Conservation (phyloP, 1,284 basidiomycete genomes). For the Pholiota adiposa region DNA sequence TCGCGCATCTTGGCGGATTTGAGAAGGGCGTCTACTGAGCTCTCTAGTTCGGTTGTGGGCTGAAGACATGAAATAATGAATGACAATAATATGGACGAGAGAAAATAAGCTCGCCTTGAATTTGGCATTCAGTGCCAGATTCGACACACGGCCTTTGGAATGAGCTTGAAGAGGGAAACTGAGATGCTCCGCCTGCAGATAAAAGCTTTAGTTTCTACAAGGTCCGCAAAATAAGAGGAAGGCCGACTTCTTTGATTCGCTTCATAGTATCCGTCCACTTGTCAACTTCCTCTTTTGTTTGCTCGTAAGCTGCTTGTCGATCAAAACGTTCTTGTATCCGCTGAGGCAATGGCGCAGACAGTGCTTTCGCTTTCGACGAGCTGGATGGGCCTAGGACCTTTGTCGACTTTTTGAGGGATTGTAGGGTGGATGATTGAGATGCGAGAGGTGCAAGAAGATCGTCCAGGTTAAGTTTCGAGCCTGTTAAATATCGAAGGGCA, state of each 20-base stretch:
- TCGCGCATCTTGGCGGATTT: conserved; percentile 82
- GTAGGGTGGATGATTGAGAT: conserved; percentile 60
- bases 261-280: conserved; percentile 96
- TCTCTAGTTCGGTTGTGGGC: conserved; percentile 83
- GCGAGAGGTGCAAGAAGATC: conserved; percentile 77
- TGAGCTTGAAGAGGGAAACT: conserved; percentile 89
- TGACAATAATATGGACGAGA: neutral
- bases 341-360: conserved; percentile 87
- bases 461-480: conserved; percentile 65
- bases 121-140: conserved; percentile 77
- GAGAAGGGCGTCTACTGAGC: conserved; percentile 76
- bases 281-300: conserved; percentile 90
- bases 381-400: conserved; percentile 55
- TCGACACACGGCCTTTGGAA: conserved; percentile 63
- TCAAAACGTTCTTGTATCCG: conserved; percentile 90
- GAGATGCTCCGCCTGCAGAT: conserved; percentile 86
- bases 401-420: conserved; percentile 70
- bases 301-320: conserved; percentile 92
- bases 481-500: conserved; percentile 34
- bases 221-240: neutral
- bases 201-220: conserved; percentile 14
- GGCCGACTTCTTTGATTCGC: conserved; percentile 73
- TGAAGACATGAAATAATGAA: conserved; percentile 28
- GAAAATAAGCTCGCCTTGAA: conserved; percentile 63
- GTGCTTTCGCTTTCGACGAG: conserved; percentile 52